Base-by-base conservation (phyloP, 768 basidiomycete genomes). In the Lactifluus subvellereus region DNA sequence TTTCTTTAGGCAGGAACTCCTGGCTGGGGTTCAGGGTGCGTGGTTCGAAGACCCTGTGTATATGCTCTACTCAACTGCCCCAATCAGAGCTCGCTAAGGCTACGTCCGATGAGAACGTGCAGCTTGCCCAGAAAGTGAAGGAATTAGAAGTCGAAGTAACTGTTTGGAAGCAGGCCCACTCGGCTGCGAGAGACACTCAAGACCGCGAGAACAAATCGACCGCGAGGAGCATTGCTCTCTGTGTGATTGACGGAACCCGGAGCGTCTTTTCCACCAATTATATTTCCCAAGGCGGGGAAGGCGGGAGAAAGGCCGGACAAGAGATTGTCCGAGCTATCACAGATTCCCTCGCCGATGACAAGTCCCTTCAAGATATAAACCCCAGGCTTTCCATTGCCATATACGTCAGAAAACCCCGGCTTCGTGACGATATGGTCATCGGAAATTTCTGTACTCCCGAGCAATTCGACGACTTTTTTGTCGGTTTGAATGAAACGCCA, bases 151-250 rank as follows among this genome's bases (percentile, higher is more conserved):
- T 66, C 20, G 66, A 66, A 65, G 45, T 66, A 38, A n/a, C 37
- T 11, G 62, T 66, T 20, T 66, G 66, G 66, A 66, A 66, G 58
- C 33, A 65, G 9, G 63, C 66, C 43, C 42, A 50, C 50, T 64
- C 65, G 22, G 32, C 48, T n/a, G 16, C 40, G 55, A 54, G 38
- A 48, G n/a, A 16, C 30, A 9, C 33, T 2, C 53, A 50, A 18
- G 63, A 64, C 30, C 42, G 37, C 45, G 50, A 56, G 22, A 57
- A 27, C 42, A 57, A 54, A 14, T 8, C 3, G 11, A 8, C 30
- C 35, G 22, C 48, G 40, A 51, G 37, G 27, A 43, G 38, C n/a
- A 16, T 66, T 11, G 57, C 62, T 4, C 42, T 66, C 42, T 66
- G 66, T 37, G 50, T 66, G 16, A 65, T 66, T 40, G 66, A 66